Conservation (phyloP, 768 basidiomycete genomes). For the Hypsizygus marmoreus region DNA sequence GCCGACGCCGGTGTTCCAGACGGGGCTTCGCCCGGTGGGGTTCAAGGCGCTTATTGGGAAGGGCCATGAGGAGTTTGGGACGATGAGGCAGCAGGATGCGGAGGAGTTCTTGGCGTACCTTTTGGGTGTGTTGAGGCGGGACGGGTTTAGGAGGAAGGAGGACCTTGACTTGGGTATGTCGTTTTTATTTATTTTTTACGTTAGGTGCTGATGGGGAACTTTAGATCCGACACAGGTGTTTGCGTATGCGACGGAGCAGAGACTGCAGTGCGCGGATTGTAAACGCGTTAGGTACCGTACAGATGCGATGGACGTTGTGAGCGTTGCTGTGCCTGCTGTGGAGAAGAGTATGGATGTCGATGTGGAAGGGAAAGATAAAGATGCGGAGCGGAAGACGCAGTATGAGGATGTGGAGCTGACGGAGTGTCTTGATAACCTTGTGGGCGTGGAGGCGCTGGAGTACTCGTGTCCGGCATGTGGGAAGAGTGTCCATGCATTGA, state of each 20-base stretch:
- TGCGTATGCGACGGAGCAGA: slow-evolving; percentile 82
- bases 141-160: slow-evolving; percentile 53
- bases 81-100: slow-evolving; percentile 96
- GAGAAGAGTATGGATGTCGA: slow-evolving; percentile 47
- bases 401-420: slow-evolving; percentile 66
- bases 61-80: slow-evolving; percentile 91
- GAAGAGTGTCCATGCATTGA: slow-evolving; percentile 67
- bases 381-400: slow-evolving; percentile 57
- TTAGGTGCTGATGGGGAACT: slow-evolving; percentile 1
- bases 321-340: slow-evolving; percentile 73
- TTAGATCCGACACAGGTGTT: slow-evolving; percentile 77
- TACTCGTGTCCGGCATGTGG: slow-evolving; percentile 80
- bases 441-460: slow-evolving; percentile 68
- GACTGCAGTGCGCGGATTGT: slow-evolving; percentile 81
- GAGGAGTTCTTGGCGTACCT: slow-evolving; percentile 92
- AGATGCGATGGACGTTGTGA: slow-evolving; percentile 76
- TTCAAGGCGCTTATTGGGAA: slow-evolving; percentile 92
- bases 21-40: slow-evolving; percentile 76
- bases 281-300: slow-evolving; percentile 79
- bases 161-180: slow-evolving; percentile 31
- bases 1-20: slow-evolving; percentile 69
- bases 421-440: slow-evolving; percentile 60
- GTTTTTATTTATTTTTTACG: not conserved
- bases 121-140: slow-evolving; percentile 68
- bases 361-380: slow-evolving; percentile 2